A percentile compares a stretch with the other conserved stretches of the same genome.
phyloP scores from a whole-genome alignment of 1,139 yeast species.

The Kodamaea plutei region DNA sequence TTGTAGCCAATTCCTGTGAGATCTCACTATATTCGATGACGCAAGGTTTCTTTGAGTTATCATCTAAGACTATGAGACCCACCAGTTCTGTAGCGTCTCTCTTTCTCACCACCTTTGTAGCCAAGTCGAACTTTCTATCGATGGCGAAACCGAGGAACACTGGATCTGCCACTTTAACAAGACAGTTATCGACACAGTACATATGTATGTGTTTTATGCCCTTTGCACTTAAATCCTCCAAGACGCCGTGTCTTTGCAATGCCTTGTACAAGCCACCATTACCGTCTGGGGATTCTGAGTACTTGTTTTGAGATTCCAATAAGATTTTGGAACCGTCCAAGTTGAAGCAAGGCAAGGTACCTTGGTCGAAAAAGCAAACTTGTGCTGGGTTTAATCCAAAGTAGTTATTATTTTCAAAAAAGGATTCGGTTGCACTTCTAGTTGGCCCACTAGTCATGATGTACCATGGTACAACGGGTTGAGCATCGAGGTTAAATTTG shows the following conservation, averaged over 20 bases:
- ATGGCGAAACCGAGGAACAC: slow-evolving; percentile 85
- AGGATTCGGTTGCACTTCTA: slow-evolving; percentile 66
- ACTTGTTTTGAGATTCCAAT: slow-evolving; percentile 47
- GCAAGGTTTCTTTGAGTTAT: slow-evolving; percentile 62
- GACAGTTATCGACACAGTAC: slow-evolving; percentile 93
- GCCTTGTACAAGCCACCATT: slow-evolving; percentile 97
- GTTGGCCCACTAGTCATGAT: slow-evolving; percentile 97
- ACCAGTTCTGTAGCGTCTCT: slow-evolving; percentile 84
- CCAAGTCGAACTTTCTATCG: slow-evolving; percentile 59
- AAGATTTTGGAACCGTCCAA: slow-evolving; percentile 67
- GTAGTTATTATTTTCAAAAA: slow-evolving; percentile 54
- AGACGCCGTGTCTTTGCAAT: slow-evolving; percentile 55
- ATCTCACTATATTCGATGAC: slow-evolving; percentile 97
- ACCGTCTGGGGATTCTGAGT: slow-evolving; percentile 94
- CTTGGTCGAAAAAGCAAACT: slow-evolving; percentile 85
- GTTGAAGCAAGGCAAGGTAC: slow-evolving; percentile 87
- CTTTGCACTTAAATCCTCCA: slow-evolving; percentile 63
- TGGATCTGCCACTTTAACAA: slow-evolving; percentile 95
- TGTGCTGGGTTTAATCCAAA: slow-evolving; percentile 66
- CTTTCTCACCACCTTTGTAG: slow-evolving; percentile 94
- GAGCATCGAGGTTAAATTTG: slow-evolving; percentile 15
- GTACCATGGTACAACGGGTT: slow-evolving; percentile 68
- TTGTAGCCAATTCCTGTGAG: slow-evolving; percentile 65
- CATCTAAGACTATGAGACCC: slow-evolving; percentile 81
- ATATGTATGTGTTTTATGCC: slow-evolving; percentile 89